A percentile compares a stretch with the other conserved stretches of the same genome.
Conservation (phyloP, 2,329 filamentous ascomycete species). For the Pseudogymnoascus sp. region DNA sequence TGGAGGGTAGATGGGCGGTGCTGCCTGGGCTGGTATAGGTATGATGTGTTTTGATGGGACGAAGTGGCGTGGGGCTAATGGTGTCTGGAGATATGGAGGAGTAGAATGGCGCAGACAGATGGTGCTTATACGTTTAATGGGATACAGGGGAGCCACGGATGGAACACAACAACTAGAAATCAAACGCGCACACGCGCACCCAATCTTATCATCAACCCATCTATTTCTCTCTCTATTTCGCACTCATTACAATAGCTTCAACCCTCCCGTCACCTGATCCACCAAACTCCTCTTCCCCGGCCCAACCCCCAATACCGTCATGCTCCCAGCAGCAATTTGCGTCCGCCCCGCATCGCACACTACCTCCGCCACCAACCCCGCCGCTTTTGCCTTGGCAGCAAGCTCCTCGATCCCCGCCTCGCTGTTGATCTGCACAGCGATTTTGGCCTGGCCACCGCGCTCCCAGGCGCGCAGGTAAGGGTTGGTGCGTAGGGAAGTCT, state of each 20-base stretch:
- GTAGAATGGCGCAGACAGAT: neutral
- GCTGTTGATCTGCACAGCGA: slow-evolving; percentile 80
- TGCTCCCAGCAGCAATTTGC: slow-evolving; percentile 88
- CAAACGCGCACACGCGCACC: neutral
- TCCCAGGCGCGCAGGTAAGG: slow-evolving; percentile 79
- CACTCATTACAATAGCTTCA: slow-evolving; percentile 65
- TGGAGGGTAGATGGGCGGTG: slow-evolving; percentile 67
- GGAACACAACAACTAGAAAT: neutral
- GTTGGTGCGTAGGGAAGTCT: slow-evolving; percentile 56
- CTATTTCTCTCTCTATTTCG: slow-evolving; percentile 17
- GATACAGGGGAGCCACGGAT: neutral
- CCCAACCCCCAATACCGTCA: slow-evolving; percentile 81
- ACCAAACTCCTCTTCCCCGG: slow-evolving; percentile 79
- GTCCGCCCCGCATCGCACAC: slow-evolving; percentile 95
- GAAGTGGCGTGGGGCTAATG: neutral
- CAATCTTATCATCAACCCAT: neutral
- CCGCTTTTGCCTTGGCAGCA: slow-evolving; percentile 70
- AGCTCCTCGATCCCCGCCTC: slow-evolving; percentile 72
- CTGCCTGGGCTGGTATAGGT: slow-evolving; percentile 42
- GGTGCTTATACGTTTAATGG: neutral
- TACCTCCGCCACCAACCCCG: slow-evolving; percentile 81
- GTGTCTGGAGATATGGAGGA: neutral
- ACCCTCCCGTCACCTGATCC: slow-evolving; percentile 73
- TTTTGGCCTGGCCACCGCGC: slow-evolving; percentile 77
- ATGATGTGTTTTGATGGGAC: neutral